Evolutionary conservation across 2,329 filamentous ascomycete genomes (phyloP).

Genomic region (Calonectria honghensis): DNA sequence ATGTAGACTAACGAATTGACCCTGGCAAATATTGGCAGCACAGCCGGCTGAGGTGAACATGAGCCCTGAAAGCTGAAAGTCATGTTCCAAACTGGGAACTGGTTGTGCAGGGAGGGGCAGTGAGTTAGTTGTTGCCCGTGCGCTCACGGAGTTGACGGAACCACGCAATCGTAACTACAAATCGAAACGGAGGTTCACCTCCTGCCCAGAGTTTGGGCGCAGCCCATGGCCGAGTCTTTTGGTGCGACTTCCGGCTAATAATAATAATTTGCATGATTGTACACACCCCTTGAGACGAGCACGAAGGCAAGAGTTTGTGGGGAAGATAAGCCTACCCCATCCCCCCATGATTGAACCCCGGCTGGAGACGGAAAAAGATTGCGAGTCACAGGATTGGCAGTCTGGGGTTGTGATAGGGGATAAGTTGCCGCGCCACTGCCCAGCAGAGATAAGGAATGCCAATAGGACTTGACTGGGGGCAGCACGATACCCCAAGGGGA

Average conservation of each 20-base stretch:
- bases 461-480: conserved; percentile 36
- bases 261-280: conserved; percentile 23
- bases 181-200: conserved; percentile 22
- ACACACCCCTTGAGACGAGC: conserved; percentile 35
- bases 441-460: conserved; percentile 48
- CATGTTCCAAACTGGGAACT: conserved; percentile 31
- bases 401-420: conserved; percentile 52
- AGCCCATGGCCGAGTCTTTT: conserved; percentile 33
- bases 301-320: conserved; percentile 49
- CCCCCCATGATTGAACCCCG: conserved; percentile 44
- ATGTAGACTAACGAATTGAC: conserved; percentile 17
- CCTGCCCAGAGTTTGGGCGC: conserved; percentile 19
- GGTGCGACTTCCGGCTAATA: conserved; percentile 28
- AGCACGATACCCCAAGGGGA: conserved; percentile 31
- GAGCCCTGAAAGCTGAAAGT: conserved; percentile 36
- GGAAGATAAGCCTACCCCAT: conserved; percentile 54
- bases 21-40: conserved; percentile 42
- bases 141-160: conserved; percentile 38
- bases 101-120: conserved; percentile 20
- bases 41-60: conserved; percentile 27
- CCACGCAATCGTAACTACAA: conserved; percentile 7
- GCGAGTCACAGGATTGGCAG: conserved; percentile 49
- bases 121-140: conserved; percentile 31
- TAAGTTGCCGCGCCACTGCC: conserved; percentile 27
- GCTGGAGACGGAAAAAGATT: conserved; percentile 49